Evolutionary conservation across 2,329 filamentous ascomycete species (phyloP), one percentile per base, ranked within the genome.

Genomic region (Neopestalotiopsis clavispora): DNA sequence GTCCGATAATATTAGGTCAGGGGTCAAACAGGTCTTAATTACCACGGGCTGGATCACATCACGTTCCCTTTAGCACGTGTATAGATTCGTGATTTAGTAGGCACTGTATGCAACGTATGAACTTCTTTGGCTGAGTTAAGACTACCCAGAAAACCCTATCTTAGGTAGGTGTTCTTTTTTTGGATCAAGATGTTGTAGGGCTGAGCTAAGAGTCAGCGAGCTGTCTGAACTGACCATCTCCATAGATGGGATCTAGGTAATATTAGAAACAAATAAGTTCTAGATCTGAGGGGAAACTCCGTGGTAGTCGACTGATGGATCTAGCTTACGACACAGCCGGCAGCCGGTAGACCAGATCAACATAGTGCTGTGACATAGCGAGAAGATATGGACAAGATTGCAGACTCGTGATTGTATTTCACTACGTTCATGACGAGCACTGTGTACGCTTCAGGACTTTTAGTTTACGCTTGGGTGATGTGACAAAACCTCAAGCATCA

Each of bases 131-230:
- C n/a, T 17, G 6, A 52, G n/a, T 52, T n/a, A 17, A 52, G 45
- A 17, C 45, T 17, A 52, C 45, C 45, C 17, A 17, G 20, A 52
- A 52, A 20, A 17, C 45, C 34, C 34, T 38, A 38, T 52, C 45
- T 20, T 28, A 7, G 57, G 57, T 7, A 59, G 17, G 12, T 17
- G 57, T 34, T 34, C 23, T 17, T 59, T 30, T 32, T 59, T 59
- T 59, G 23, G 23, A 30, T 30, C 57, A 59, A 30, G 12, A 34
- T 13, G 49, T 56, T 14, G 17, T 59, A 59, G 57, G 57, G 57
- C 57, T 59, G 57, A 59, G 23, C 57, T 59, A 59, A n/a, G 14
- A n/a, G n/a, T 17, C 17, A 52, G 45, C 20, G 57, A 59, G 57
- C 30, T 59, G 6, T 30, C 20, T 59, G 57, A 13, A 59, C 23